Base-by-base conservation (phyloP, 495 filamentous ascomycete genomes). In the Neurospora sp. region DNA sequence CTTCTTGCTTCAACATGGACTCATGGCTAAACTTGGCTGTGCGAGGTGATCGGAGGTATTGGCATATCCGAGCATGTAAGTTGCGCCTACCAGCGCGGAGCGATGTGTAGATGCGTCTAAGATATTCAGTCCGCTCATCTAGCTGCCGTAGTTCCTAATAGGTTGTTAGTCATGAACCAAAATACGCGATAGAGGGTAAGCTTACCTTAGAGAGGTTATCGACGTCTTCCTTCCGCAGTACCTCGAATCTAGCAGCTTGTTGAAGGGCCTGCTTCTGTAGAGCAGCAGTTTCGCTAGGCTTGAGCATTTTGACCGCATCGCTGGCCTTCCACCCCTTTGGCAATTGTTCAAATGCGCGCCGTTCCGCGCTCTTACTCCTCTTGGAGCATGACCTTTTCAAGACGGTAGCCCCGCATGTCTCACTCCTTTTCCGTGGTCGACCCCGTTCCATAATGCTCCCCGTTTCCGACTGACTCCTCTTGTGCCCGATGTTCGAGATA, bases 111-210 rank as follows among this genome's bases (percentile, higher is more conserved):
- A 90, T 92, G 73, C 86, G 89, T 16, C 90, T 87, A 54, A 93
- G 87, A 78, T 93, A 93, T 73, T 92, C 89, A 70, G 88, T 91
- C 48, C 90, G 86, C 71, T 91, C 87, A 74, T 93, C 91, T n/a
- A 93, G 83, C 46, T 85, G 85, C 12, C 89, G 85, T 37, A 93
- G 86, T 78, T 93, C 91, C 86, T 90, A 40, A 2, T 39, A 7
- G 6, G 20, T 31, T 66, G 54, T 66, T 37, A 66, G 54, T 37
- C 27, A 16, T 35, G 31, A 37, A 35, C 54, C 12, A 66, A 14
- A 35, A 27, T 37, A 66, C 6, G 27, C 7, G 23, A 18, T 18
- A 16, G 27, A 37, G 27, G 54, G 14, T 35, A 14, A 18, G 27
- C 84, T 72, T 83, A 90, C 89, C 79, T 85, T 86, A 14, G 90